Evolutionary conservation across 2,329 filamentous ascomycete species (phyloP).

Genomic region (Talaromyces atroroseus): DNA sequence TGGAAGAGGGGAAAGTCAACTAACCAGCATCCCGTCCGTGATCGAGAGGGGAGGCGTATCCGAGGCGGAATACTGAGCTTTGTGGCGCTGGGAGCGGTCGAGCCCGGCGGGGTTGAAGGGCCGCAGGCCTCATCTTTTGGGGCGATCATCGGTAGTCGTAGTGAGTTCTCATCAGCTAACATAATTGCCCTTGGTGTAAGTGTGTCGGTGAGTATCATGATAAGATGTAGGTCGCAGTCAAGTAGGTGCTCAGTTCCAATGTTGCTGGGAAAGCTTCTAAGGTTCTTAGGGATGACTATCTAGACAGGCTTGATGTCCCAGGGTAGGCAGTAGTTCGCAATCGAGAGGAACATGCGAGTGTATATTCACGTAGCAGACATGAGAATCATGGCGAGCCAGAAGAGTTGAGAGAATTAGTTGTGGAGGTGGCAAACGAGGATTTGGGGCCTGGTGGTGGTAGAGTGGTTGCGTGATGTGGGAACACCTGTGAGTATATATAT

Average conservation of each 20-base stretch:
- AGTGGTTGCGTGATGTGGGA: background rate
- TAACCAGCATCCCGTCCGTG: conserved; percentile 51
- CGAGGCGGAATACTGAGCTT: conserved; percentile 33
- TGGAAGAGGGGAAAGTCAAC: conserved; percentile 16
- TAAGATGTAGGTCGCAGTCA: background rate
- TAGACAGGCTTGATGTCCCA: too few relatives aligned
- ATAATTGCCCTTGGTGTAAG: conserved; percentile 35
- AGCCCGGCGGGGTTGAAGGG: conserved; percentile 28
- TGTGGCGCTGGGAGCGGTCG: conserved; percentile 23
- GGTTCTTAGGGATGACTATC: background rate
- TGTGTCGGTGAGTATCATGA: conserved; percentile 31
- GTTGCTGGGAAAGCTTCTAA: background rate
- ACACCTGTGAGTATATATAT: background rate
- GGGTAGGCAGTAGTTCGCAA: background rate
- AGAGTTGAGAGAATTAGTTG: background rate
- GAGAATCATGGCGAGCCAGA: background rate
- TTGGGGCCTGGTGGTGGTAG: background rate
- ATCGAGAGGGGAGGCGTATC: conserved; percentile 48
- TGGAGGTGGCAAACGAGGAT: background rate
- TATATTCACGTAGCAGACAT: background rate
- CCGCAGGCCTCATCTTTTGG: conserved; percentile 36
- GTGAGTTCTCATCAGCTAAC: conserved; percentile 32
- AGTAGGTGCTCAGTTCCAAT: background rate
- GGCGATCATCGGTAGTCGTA: conserved; percentile 41
- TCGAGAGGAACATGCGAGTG: background rate